Evolutionary conservation across 495 filamentous ascomycete species (phyloP), one percentile per base, ranked within the genome.

Genomic region (Physcia stellaris): DNA sequence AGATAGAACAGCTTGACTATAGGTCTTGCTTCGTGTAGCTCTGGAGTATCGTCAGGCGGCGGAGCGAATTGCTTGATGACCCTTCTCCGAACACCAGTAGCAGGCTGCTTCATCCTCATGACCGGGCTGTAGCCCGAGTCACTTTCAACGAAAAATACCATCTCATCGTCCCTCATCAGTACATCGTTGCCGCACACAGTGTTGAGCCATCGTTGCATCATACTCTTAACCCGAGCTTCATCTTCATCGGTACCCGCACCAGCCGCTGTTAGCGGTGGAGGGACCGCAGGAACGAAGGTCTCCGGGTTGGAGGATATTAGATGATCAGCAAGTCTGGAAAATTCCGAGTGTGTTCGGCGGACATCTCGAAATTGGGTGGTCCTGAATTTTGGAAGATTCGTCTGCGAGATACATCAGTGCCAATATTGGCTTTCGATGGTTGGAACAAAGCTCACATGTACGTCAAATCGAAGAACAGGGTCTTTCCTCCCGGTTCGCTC

Each of bases 11-110:
- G 70, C 63, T 99, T 99, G 21, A 95, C 88, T 29, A 83, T 63
- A 3, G 92, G 92, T 26, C 92, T 70, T 13, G 87, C 85, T 43
- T 85, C 77, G 40, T 87, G 77, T 30, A 99, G 62, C 60, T 96
- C 92, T 12, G 88, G 92, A 0, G 92, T 96, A 51, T 99, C 92
- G 58, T 99, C 92, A 5, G 88, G 85, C 0, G 92, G 92, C 4
- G 92, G 92, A 12, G 92, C 92, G 54, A 99, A 99, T 59, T 99
- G 92, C 66, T 99, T 99, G 58, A 99, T 68, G 29, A 95, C 76
- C 61, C 92, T 90, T 48, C 92, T 75, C 29, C 88, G 75, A 40
- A 96, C 85, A 27, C 92, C 92, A 0, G 92, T 99, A 12, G 92
- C 92, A 4, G 92, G 92, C 59, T 99, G 92, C 63, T 93, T 94